Evolutionary conservation across 257 asterid genomes (phyloP).

Genomic region (Solanum tacnaense): DNA sequence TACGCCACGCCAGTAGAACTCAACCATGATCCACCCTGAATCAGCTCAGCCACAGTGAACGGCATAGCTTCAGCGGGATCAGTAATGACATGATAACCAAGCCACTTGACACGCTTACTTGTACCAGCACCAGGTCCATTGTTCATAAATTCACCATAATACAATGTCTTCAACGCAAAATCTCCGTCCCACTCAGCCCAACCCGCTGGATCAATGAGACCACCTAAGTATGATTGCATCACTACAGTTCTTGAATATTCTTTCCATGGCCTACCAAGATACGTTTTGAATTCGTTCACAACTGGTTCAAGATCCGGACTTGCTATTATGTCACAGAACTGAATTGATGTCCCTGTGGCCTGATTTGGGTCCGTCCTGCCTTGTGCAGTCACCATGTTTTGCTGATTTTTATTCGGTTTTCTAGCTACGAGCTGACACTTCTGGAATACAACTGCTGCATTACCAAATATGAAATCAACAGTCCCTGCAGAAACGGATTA

Average conservation of each 20-base stretch:
- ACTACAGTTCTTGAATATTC: conserved; percentile 43
- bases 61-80: conserved; percentile 20
- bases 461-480: too few relatives aligned
- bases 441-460: too few relatives aligned
- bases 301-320: conserved; percentile 17
- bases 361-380: too few relatives aligned
- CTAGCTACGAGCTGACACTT: too few relatives aligned
- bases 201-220: conserved; percentile 37
- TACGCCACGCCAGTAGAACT: conserved; percentile 30
- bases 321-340: too few relatives aligned
- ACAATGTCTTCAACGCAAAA: conserved; percentile 33
- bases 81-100: conserved; percentile 27
- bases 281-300: conserved; percentile 17
- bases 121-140: conserved; percentile 48
- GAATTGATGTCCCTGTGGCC: too few relatives aligned
- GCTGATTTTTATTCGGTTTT: too few relatives aligned
- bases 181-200: conserved; percentile 44
- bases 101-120: conserved; percentile 38
- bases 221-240: conserved; percentile 31
- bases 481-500: too few relatives aligned
- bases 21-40: conserved; percentile 44
- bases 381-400: too few relatives aligned
- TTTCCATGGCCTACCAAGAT: conserved; percentile 59
- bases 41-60: conserved; percentile 37
- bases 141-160: conserved; percentile 43